Percentiles rank a stretch among this genome's conserved stretches.
Conservation (phyloP, 2,329 filamentous ascomycete genomes). For the Cladorrhinum sp. region DNA sequence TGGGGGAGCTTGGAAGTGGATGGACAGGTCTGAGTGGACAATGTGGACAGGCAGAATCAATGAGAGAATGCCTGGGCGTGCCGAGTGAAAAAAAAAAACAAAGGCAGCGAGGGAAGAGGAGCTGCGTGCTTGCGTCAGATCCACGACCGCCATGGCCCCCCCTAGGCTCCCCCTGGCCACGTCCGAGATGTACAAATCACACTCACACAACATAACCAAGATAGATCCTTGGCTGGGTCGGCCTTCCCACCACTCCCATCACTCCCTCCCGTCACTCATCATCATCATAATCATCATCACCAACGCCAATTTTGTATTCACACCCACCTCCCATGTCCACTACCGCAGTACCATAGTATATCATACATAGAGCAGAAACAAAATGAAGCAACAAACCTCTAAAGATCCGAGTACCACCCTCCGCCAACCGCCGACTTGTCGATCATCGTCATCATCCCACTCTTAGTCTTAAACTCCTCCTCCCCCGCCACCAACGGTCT, state of each 20-base stretch:
- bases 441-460: conserved; percentile 1
- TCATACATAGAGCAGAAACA: conserved; percentile 6
- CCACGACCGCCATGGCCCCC: conserved; percentile 8
- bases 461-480: neutral
- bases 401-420: neutral
- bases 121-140: conserved; percentile 20
- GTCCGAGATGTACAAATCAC: neutral
- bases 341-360: conserved; percentile 8
- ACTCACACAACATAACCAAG: neutral
- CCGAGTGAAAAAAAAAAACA: conserved; percentile 6
- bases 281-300: neutral
- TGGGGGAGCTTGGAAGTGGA: conserved; percentile 15
- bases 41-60: neutral
- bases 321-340: conserved; percentile 10
- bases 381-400: neutral
- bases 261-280: neutral
- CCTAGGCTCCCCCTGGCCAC: neutral
- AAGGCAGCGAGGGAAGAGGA: conserved; percentile 1
- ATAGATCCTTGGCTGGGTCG: too few species aligned
- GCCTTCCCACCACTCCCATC: neutral
- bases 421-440: neutral
- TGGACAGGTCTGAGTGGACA: neutral
- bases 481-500: neutral
- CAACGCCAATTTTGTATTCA: conserved; percentile 10
- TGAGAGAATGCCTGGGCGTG: conserved; percentile 8